phyloP scores from a whole-genome alignment of 768 basidiomycete genomes.

The Pulveroboletus ravenelii region DNA sequence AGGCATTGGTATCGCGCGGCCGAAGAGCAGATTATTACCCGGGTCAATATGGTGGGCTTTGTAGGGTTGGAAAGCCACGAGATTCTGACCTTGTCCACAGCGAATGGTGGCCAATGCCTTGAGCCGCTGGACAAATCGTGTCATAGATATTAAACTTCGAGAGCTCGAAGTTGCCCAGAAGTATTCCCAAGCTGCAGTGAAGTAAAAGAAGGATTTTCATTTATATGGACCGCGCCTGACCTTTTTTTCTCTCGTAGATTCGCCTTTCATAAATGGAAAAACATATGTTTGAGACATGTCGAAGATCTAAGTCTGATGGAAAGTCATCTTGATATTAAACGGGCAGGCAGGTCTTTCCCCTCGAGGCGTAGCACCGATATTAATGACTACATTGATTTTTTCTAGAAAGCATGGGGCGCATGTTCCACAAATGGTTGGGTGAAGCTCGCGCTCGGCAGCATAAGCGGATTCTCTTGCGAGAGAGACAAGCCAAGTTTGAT shows the following conservation, averaged over 20 bases:
- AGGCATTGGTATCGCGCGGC: conserved; percentile 39
- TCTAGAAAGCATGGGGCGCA: conserved; percentile 60
- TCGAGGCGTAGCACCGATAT: not conserved
- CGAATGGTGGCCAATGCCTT: conserved; percentile 47
- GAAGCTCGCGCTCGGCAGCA: conserved; percentile 58
- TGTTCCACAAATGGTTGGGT: conserved; percentile 68
- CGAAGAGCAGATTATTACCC: conserved; percentile 40
- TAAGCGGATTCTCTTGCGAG: conserved; percentile 52
- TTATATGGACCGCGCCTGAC: conserved; percentile 15
- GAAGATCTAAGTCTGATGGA: conserved; percentile 79
- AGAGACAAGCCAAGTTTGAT: conserved; percentile 60
- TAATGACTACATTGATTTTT: conserved; percentile 1
- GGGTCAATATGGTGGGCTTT: conserved; percentile 37
- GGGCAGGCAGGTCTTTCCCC: conserved; percentile 51
- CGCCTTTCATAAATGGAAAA: conserved; percentile 69
- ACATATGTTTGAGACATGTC: conserved; percentile 53
- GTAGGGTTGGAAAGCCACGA: not conserved
- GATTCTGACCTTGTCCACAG: conserved; percentile 32
- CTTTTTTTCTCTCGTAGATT: conserved; percentile 33
- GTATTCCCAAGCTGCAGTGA: conserved; percentile 34
- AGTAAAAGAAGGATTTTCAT: conserved; percentile 26
- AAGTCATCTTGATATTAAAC: conserved; percentile 75
- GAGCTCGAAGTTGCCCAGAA: conserved; percentile 61
- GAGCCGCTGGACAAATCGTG: conserved; percentile 62
- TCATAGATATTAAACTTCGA: conserved; percentile 68